Evolutionary conservation across 176 grass and related monocot species (phyloP).

Genomic region (Carex scoparia): DNA sequence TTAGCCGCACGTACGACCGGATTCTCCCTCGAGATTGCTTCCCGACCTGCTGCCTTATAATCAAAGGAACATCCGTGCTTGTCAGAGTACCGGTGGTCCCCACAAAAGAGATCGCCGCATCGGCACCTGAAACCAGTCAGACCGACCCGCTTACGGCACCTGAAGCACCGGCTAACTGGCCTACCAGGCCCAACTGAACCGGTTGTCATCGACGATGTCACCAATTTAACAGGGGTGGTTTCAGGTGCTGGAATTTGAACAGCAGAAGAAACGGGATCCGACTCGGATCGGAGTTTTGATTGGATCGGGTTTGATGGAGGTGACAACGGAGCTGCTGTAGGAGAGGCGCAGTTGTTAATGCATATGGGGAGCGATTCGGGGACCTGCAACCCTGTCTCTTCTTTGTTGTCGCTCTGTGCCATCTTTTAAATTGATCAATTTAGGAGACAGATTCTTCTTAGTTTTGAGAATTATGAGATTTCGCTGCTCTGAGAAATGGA

Average conservation of each 20-base stretch:
- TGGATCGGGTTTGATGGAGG: neutral
- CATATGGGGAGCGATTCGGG: slow-evolving; percentile 68
- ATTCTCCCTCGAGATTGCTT: slow-evolving; percentile 81
- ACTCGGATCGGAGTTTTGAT: neutral
- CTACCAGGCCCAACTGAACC: slow-evolving; percentile 19
- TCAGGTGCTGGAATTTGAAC: neutral
- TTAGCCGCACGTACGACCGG: slow-evolving; percentile 88
- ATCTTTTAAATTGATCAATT: slow-evolving; percentile 21
- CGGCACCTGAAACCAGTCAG: slow-evolving; percentile 82
- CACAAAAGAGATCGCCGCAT: slow-evolving; percentile 85
- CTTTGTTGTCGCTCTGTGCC: slow-evolving; percentile 92
- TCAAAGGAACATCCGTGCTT: slow-evolving; percentile 76
- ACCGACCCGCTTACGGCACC: slow-evolving; percentile 70
- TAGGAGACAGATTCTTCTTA: neutral
- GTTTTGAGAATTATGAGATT: neutral
- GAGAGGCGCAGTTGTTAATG: slow-evolving; percentile 72
- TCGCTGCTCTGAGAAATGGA: neutral
- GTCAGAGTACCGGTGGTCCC: slow-evolving; percentile 91
- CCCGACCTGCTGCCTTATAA: slow-evolving; percentile 62
- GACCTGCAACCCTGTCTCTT: slow-evolving; percentile 75
- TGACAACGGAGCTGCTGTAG: neutral
- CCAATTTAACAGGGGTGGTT: neutral
- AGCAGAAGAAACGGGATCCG: neutral
- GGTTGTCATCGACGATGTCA: slow-evolving; percentile 13
- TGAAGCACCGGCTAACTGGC: slow-evolving; percentile 62